phyloP scores from a whole-genome alignment of 768 basidiomycete species.

The Boletus reticuloceps region DNA sequence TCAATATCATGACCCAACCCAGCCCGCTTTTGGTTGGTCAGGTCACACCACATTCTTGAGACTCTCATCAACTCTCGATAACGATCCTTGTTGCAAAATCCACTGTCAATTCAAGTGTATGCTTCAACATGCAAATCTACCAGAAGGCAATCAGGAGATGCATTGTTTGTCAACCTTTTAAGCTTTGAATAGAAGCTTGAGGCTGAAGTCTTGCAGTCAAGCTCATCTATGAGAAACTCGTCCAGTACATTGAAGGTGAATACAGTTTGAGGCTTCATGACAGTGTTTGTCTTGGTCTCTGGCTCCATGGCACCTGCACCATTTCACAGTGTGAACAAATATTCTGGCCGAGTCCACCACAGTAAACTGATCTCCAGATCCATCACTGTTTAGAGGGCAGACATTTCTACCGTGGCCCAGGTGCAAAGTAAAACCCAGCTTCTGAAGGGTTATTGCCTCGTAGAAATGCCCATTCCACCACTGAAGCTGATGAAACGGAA shows the following conservation, averaged over 20 bases:
- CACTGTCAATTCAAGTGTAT: too few relatives aligned
- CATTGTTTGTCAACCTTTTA: background rate
- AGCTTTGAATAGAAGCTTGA: background rate
- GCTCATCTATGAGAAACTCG: constrained; percentile 14
- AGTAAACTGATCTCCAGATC: background rate
- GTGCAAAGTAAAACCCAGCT: too few relatives aligned
- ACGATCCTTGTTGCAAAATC: background rate
- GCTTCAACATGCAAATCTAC: background rate
- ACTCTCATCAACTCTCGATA: background rate
- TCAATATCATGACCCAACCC: background rate
- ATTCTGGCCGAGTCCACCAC: background rate
- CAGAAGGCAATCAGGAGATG: background rate
- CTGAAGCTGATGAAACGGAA: too few relatives aligned
- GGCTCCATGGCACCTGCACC: background rate
- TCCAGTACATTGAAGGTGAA: constrained; percentile 25
- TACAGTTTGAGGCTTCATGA: constrained; percentile 8
- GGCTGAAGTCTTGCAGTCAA: constrained; percentile 15
- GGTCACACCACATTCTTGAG: background rate
- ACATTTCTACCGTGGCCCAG: too few relatives aligned
- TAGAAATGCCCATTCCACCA: too few relatives aligned
- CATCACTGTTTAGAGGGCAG: too few relatives aligned
- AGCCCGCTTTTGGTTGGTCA: background rate
- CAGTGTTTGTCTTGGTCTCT: background rate
- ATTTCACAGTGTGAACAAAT: background rate
- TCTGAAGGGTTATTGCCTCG: background rate